Base-by-base conservation (phyloP, 768 basidiomycete species). In the Russula foetens region DNA sequence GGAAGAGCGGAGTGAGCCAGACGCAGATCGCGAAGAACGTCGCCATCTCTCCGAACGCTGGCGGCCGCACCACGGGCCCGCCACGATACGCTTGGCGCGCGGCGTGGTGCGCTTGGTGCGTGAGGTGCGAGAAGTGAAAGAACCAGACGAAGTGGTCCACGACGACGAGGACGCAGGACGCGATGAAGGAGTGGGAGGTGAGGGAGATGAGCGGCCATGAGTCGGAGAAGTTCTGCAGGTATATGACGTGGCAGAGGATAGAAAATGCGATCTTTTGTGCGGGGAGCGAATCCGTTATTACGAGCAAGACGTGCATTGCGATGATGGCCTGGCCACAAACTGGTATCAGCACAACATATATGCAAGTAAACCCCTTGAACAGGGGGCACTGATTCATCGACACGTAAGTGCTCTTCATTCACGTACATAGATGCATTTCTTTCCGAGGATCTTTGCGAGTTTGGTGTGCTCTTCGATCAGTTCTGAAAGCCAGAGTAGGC, bases 81-180 rank as follows among this genome's bases (percentile, higher is more conserved):
- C 68, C 84, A 83, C 43, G 58, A 53, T 63, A 64, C 5, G 62
- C 48, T 29, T 75, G 73, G 41, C 78, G 70, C 41, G 75, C 70
- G 28, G 66, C 67, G 35, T 82, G 82, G 59, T 84, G 76, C 17
- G 85, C 81, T 38, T 86, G 81, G 58, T 83, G 84, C 9, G 86
- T 82, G 41, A 86, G 67, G 29, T 75, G 81, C 45, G 94, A 84
- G 72, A 98, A 98, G 74, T 98, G 81, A 75, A 90, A 92, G 78
- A 99, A 99, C 92, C 95, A 98, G 43, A 92, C 71, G 70, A 98
- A 98, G 73, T 98, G 97, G 75, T 98, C 92, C 1, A 76, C 72
- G 58, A 99, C 81, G 64, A 97, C 96, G 56, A 95, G 75, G 21
- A 80, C 64, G 72, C 94, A 97, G 0, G 95, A 98, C 0, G 83